Percentiles rank a stretch among this genome's conserved stretches.
phyloP scores from a whole-genome alignment of 2,329 filamentous ascomycete genomes.

The Colletotrichum sidae region DNA sequence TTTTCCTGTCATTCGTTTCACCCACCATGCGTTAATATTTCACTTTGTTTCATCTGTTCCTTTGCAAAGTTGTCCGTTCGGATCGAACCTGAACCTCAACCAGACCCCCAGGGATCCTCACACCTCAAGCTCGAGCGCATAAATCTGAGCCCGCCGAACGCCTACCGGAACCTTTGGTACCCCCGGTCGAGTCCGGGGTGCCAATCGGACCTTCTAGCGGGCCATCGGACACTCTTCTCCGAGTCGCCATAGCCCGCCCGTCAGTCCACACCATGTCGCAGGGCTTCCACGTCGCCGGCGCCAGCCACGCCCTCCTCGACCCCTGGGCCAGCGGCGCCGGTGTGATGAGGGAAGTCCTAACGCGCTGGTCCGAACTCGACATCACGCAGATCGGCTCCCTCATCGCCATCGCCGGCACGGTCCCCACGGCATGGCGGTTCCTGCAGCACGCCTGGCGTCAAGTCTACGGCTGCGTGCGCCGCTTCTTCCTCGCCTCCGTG shows the following conservation, averaged over 20 bases:
- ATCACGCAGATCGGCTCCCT: constrained; percentile 58
- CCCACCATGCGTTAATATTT: constrained; percentile 22
- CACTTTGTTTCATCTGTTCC: constrained; percentile 1
- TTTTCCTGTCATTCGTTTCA: constrained; percentile 29
- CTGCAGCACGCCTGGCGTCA: constrained; percentile 51
- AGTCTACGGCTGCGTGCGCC: constrained; percentile 52
- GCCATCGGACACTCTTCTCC: not conserved
- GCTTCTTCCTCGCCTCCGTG: constrained; percentile 57
- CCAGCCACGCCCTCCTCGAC: constrained; percentile 40
- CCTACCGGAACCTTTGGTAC: constrained; percentile 8
- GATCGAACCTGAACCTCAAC: no score
- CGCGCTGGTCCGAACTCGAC: constrained; percentile 57
- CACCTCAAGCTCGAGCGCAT: not conserved
- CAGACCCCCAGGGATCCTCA: no score
- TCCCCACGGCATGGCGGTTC: constrained; percentile 54
- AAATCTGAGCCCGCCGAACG: not conserved
- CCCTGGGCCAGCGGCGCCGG: constrained; percentile 48
- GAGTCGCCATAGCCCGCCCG: not conserved
- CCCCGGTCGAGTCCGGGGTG: constrained; percentile 2
- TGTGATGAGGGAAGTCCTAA: constrained; percentile 50
- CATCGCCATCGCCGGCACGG: constrained; percentile 56
- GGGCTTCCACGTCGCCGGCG: constrained; percentile 33
- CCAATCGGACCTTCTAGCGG: not conserved
- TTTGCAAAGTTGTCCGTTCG: not conserved
- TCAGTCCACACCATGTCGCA: constrained; percentile 24